Base-by-base conservation (phyloP, 768 basidiomycete genomes). In the Dentipellis sp. region DNA sequence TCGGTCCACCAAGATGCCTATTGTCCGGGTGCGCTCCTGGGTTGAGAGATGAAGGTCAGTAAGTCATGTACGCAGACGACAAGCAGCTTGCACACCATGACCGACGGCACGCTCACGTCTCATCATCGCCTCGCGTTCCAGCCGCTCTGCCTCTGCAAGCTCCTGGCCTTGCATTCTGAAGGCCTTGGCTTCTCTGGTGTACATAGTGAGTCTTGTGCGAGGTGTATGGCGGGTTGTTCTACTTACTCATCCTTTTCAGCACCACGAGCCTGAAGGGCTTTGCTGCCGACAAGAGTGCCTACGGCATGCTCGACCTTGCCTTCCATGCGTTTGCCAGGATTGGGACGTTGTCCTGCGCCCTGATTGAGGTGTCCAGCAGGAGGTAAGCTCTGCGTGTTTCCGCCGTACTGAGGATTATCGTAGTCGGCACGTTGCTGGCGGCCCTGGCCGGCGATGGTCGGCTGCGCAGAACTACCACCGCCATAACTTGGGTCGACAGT, bases 21-120 rank as follows among this genome's bases (percentile, higher is more conserved):
- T 69, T 68, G 2, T 65, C 63, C 4, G 71, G 71, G 58, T 71
- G 70, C 17, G 70, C 71, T 36, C 67, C 67, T 70, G 50, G 1
- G 1, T 16, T 10, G 10, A 46, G 16, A 11, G 40, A 14, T 52
- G 19, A 50, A n/a, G 36, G 1, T 29, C 48, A 37, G 51, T 17
- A 11, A 38, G 11, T 29, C 17, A 52, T 48, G 57, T 29, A 12
- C 16, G 35, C 9, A 0, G 12, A 37, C 14, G n/a, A 12, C 53
- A 2, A 7, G 21, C 54, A 29, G 8, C n/a, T 36, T 29, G 29
- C 1, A 63, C 67, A 75, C 79, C 79, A 61, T 79, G 77, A 11
- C 68, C 77, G 22, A 80, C 78, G 5, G 79, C 80, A 9, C 78
- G 72, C 57, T 81, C 77, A 19, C 79, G 74, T 36, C 75, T 72